Evolutionary conservation across 2,329 filamentous ascomycete genomes (phyloP), one percentile per base, ranked within the genome.

Genomic region (Meredithiella fracta): DNA sequence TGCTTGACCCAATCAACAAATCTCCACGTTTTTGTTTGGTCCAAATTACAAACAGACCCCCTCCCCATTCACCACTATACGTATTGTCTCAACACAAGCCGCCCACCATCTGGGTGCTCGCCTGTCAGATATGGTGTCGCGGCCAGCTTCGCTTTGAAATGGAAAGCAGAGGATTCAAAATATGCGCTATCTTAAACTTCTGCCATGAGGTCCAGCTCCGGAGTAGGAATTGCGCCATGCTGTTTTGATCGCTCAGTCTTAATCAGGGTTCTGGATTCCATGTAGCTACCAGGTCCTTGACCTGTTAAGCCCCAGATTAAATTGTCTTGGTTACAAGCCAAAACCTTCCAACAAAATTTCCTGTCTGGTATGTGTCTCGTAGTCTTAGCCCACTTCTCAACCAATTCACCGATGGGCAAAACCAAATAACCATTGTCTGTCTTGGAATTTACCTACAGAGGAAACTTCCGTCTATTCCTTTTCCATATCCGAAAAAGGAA

Each of bases 91-190:
- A 44, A 7, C 20, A 22, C 17, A 44, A 44, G 2, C 40, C n/a
- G n/a, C n/a, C 14, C 14, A 17, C 17, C 26, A 20, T n/a, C 49
- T 3, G 23, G 15, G 20, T 20, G 11, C 15, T 17, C 11, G 40
- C 17, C 8, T n/a, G 40, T 7, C 17, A 38, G 37, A 3, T 38
- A 20, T 26, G 20, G 17, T 2, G 29, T 52, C 14, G 5, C 47
- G 54, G 54, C 17, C 54, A 56, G 37, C 22, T 51, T 51, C 34
- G 47, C 47, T 54, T 37, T 56, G 34, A 20, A 29, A 42, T 51
- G 15, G 47, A 23, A 44, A 20, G 31, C 31, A 53, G 8, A 38
- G n/a, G n/a, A 11, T 29, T 26, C 23, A 14, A 26, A 25, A 11
- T 17, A 42, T 40, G 20, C 53, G 15, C 47, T 26, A 34, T 47